Evolutionary conservation across 768 basidiomycete genomes (phyloP).

Genomic region (Podaxis sp.): DNA sequence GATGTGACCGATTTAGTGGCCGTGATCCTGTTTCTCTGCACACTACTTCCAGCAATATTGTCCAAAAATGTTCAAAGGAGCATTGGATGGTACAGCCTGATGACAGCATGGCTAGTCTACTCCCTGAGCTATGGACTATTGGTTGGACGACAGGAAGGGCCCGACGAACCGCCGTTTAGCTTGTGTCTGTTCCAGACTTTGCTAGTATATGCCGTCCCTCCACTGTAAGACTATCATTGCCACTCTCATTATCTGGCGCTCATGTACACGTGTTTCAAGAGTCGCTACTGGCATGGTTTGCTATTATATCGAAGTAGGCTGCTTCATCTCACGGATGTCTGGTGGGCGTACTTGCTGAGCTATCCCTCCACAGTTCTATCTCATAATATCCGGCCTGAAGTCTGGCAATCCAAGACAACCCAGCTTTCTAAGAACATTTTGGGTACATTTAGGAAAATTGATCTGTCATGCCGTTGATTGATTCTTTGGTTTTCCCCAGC

Average conservation of each 20-base stretch:
- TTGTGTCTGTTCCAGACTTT: constrained; percentile 9
- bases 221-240: neutral
- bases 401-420: neutral
- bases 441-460: neutral
- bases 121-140: constrained; percentile 8
- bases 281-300: constrained; percentile 1
- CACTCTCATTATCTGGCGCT: neutral
- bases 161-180: neutral
- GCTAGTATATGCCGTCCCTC: constrained; percentile 1
- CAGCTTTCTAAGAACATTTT: neutral
- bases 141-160: constrained; percentile 1
- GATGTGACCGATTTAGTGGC: neutral
- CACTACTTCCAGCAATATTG: neutral
- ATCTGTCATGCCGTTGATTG: neutral
- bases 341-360: neutral
- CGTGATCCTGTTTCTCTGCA: neutral
- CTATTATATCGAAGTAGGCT: constrained; percentile 5
- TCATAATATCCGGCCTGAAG: constrained; percentile 2
- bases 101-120: constrained; percentile 4
- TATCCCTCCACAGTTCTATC: neutral
- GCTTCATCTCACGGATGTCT: neutral
- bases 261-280: neutral
- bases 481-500: neutral
- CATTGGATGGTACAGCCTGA: constrained; percentile 10
- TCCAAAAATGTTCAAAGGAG: neutral